These are phyloP conservation scores for Anisodus tanguticus DNA, from an alignment of 257 asterid genomes.

Conservation along the genomic window DNA sequence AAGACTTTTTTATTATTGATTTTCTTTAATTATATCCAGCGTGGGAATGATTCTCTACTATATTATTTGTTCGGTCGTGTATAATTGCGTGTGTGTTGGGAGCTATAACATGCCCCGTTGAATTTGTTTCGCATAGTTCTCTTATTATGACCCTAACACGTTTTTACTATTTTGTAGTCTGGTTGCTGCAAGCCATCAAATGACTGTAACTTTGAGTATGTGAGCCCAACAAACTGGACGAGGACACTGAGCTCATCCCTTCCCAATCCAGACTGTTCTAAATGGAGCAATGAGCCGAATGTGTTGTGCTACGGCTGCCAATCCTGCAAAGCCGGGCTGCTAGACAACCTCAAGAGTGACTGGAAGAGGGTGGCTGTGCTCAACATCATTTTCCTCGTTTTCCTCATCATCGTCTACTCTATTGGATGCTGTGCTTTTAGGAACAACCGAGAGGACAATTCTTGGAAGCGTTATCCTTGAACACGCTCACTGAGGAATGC, in stretches of 20 bases:
- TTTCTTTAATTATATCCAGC: no score
- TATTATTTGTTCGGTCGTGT: no score
- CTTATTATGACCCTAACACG: neutral
- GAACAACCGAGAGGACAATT: conserved; percentile 74
- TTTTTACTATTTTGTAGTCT: conserved; percentile 52
- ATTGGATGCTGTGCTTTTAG: conserved; percentile 86
- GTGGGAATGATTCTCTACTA: no score
- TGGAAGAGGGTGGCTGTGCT: conserved; percentile 84
- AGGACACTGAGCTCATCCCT: neutral
- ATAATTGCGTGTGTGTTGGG: no score
- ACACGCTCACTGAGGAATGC: neutral
- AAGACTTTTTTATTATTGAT: no score
- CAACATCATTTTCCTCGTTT: conserved; percentile 67
- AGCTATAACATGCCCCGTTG: no score
- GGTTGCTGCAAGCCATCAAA: conserved; percentile 96
- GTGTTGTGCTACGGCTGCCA: conserved; percentile 69
- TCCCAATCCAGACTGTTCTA: conserved; percentile 59
- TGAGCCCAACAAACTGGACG: conserved; percentile 86
- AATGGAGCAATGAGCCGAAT: conserved; percentile 64
- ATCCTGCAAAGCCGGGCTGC: conserved; percentile 89
- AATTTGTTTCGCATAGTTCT: no score
- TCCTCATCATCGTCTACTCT: conserved; percentile 81
- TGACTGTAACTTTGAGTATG: conserved; percentile 68
- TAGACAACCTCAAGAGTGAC: conserved; percentile 78
- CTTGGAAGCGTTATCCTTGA: conserved; percentile 90